Conservation (phyloP, 2,329 filamentous ascomycete genomes). For the Epichloe coenophiala region DNA sequence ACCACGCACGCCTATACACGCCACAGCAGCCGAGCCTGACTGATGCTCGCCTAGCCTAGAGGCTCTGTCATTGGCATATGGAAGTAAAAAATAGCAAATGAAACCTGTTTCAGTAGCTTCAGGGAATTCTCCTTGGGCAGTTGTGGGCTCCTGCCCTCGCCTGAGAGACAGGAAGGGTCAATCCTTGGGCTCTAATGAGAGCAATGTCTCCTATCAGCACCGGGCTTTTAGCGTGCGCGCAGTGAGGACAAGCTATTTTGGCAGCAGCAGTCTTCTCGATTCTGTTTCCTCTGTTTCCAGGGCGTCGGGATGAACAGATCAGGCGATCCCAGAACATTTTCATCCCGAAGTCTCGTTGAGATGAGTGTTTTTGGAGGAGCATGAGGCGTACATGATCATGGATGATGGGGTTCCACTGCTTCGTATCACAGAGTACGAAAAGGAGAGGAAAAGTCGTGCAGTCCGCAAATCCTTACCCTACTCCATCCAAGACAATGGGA, state of each 20-base stretch:
- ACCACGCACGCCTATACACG: conserved; percentile 1
- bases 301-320: no score
- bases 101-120: not conserved
- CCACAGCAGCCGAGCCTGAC: not conserved
- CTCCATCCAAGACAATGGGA: not conserved
- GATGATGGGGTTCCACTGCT: no score
- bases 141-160: not conserved
- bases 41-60: not conserved
- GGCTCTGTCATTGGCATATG: not conserved
- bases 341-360: no score
- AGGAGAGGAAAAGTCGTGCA: no score
- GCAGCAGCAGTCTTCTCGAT: not conserved
- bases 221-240: no score
- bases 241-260: not conserved
- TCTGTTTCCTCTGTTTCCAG: no score
- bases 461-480: not conserved
- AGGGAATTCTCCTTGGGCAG: not conserved
- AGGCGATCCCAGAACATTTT: no score
- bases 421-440: no score
- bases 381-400: not conserved
- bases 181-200: not conserved
- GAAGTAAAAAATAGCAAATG: not conserved
- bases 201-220: not conserved
- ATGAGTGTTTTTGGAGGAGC: no score
- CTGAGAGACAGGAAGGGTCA: not conserved